Evolutionary conservation across 129 eudicot species (phyloP).

Genomic region (Sambucus nigra): DNA sequence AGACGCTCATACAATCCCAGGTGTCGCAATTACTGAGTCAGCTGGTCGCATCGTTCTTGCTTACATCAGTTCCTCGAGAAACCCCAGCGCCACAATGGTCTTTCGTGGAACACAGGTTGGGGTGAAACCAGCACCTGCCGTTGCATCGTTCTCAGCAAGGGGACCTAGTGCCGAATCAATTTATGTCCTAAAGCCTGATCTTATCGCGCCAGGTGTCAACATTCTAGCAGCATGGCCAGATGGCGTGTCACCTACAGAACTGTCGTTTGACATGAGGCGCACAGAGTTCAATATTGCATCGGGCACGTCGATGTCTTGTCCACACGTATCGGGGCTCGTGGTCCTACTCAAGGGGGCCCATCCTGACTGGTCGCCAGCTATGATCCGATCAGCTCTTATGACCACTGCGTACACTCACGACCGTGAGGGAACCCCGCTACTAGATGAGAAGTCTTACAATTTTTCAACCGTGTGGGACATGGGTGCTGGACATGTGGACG

Average conservation of each 20-base stretch:
- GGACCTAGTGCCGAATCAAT: conserved; percentile 51
- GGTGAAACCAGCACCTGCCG: conserved; percentile 59
- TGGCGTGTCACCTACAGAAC: conserved; percentile 40
- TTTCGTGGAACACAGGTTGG: conserved; percentile 50
- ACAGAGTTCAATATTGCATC: conserved; percentile 58
- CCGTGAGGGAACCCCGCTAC: conserved; percentile 29
- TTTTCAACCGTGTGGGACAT: conserved; percentile 41
- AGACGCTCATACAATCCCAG: conserved; percentile 60
- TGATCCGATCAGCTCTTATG: conserved; percentile 64
- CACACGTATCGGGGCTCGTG: conserved; percentile 76
- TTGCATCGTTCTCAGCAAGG: conserved; percentile 66
- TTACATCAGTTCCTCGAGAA: conserved; percentile 25
- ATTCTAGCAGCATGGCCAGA: conserved; percentile 90
- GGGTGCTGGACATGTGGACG: conserved; percentile 81
- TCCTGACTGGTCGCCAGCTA: conserved; percentile 92
- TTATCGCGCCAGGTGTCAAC: conserved; percentile 82
- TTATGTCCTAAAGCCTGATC: conserved; percentile 61
- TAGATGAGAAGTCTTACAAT: conserved; percentile 42
- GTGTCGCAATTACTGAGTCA: conserved; percentile 45
- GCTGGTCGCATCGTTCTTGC: conserved; percentile 18
- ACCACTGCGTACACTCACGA: conserved; percentile 47
- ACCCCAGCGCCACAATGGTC: conserved; percentile 43
- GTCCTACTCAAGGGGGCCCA: conserved; percentile 82
- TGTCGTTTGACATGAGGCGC: conserved; percentile 33
- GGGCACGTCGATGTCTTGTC: conserved; percentile 92